Evolutionary conservation across 306 rosid genomes (phyloP).

Genomic region (Vicia faba): DNA sequence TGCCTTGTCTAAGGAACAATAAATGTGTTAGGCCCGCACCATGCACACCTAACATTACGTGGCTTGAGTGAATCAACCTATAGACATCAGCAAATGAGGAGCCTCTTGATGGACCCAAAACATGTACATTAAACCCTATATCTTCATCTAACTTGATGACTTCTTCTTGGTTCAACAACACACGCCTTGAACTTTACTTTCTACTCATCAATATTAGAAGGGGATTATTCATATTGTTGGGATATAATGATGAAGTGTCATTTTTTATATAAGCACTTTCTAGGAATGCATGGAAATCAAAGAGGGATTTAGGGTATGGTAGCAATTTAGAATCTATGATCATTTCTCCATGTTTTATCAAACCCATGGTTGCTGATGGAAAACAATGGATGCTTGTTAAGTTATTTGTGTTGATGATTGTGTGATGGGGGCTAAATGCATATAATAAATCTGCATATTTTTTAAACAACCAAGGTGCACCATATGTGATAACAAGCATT

Average conservation of each 20-base stretch:
- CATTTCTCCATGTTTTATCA: slow-evolving; percentile 49
- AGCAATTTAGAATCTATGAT: slow-evolving; percentile 42
- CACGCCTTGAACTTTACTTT: not conserved
- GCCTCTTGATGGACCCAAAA: slow-evolving; percentile 31
- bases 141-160: slow-evolving; percentile 23
- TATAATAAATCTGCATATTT: slow-evolving; percentile 46
- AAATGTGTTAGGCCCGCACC: slow-evolving; percentile 57
- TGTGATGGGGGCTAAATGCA: slow-evolving; percentile 29
- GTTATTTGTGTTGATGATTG: slow-evolving; percentile 35
- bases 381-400: slow-evolving; percentile 48
- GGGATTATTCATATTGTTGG: not conserved
- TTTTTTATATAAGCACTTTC: slow-evolving; percentile 21
- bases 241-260: not conserved
- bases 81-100: slow-evolving; percentile 16
- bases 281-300: slow-evolving; percentile 40
- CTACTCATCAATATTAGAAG: slow-evolving; percentile 33
- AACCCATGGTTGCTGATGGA: slow-evolving; percentile 43
- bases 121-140: slow-evolving; percentile 47
- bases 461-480: slow-evolving; percentile 42
- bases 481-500: slow-evolving; percentile 41
- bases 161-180: slow-evolving; percentile 37
- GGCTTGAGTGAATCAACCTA: slow-evolving; percentile 35
- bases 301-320: slow-evolving; percentile 41
- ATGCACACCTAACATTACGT: slow-evolving; percentile 57
- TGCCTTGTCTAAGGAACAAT: slow-evolving; percentile 43